phyloP scores from a whole-genome alignment of 1,284 basidiomycete species.

The Fomes fomentarius region DNA sequence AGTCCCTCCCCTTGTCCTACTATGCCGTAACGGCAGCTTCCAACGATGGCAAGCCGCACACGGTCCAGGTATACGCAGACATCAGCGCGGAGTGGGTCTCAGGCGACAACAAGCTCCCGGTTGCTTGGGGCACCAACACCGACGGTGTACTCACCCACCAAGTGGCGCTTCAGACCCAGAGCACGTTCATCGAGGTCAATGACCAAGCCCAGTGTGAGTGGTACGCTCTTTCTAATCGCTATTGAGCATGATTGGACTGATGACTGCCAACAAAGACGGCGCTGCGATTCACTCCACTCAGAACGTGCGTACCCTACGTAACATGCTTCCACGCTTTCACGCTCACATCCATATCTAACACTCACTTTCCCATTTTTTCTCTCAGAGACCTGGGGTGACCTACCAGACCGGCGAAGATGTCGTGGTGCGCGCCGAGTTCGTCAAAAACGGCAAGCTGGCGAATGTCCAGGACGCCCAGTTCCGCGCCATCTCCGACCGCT shows the following conservation, averaged over 20 bases:
- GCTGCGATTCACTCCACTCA: conserved; percentile 60
- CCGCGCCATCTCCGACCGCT: conserved; percentile 58
- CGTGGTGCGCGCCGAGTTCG: conserved; percentile 57
- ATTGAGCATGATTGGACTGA: not conserved
- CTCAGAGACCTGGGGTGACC: conserved; percentile 49
- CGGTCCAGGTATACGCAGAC: conserved; percentile 64
- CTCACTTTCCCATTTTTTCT: conserved; percentile 8
- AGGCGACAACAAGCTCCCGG: conserved; percentile 52
- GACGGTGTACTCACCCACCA: conserved; percentile 56
- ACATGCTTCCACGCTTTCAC: too few relatives aligned
- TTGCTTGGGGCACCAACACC: conserved; percentile 55
- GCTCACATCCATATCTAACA: not conserved
- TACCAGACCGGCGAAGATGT: conserved; percentile 64
- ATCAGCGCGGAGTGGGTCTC: conserved; percentile 70
- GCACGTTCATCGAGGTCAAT: conserved; percentile 50
- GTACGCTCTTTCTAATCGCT: not conserved
- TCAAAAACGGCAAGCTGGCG: conserved; percentile 53
- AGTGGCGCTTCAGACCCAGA: conserved; percentile 52
- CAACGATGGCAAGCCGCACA: conserved; percentile 55
- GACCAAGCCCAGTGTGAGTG: conserved; percentile 64
- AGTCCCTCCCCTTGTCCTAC: conserved; percentile 67
- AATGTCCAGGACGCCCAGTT: conserved; percentile 62
- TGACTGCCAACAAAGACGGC: conserved; percentile 52
- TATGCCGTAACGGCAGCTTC: conserved; percentile 56
- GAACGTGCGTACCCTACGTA: conserved; percentile 38